A percentile compares a stretch with the other conserved stretches of the same genome.
Conservation (phyloP, 2,329 filamentous ascomycete genomes). For the Paecilomyces variotii region DNA sequence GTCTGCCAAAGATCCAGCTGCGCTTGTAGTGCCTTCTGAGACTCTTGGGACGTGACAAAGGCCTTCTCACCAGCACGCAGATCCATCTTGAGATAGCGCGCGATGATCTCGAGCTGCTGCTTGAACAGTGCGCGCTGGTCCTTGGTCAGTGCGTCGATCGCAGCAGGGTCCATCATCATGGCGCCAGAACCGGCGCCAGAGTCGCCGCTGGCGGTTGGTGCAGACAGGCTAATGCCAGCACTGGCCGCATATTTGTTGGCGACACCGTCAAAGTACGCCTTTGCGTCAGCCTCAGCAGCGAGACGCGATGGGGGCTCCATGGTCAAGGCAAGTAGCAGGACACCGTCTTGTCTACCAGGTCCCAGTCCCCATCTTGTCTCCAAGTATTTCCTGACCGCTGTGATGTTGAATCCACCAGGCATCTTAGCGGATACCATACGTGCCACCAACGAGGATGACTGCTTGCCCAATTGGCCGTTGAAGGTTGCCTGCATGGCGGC, state of each 20-base stretch:
- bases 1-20: constrained; percentile 92
- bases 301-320: constrained; percentile 86
- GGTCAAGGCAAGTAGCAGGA: constrained; percentile 78
- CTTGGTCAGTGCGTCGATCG: constrained; percentile 92
- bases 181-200: constrained; percentile 62
- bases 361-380: constrained; percentile 89
- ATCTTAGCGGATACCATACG: constrained; percentile 97
- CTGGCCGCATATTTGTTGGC: constrained; percentile 81
- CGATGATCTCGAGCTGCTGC: constrained; percentile 92
- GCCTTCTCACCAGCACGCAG: constrained; percentile 95
- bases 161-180: constrained; percentile 99
- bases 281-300: constrained; percentile 82
- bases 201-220: constrained; percentile 62
- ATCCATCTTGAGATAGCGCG: constrained; percentile 94
- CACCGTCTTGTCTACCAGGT: constrained; percentile 81
- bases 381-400: constrained; percentile 85
- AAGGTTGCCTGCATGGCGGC: constrained; percentile 97
- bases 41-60: constrained; percentile 74
- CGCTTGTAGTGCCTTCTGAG: constrained; percentile 77
- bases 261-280: constrained; percentile 82
- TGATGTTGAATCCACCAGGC: constrained; percentile 99
- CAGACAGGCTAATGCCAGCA: constrained; percentile 75
- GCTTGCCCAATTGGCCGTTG: constrained; percentile 95
- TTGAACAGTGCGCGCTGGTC: constrained; percentile 95
- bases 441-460: constrained; percentile 85